Evolutionary conservation across 2,329 filamentous ascomycete genomes (phyloP).

Genomic region (Orbilia oligospora): DNA sequence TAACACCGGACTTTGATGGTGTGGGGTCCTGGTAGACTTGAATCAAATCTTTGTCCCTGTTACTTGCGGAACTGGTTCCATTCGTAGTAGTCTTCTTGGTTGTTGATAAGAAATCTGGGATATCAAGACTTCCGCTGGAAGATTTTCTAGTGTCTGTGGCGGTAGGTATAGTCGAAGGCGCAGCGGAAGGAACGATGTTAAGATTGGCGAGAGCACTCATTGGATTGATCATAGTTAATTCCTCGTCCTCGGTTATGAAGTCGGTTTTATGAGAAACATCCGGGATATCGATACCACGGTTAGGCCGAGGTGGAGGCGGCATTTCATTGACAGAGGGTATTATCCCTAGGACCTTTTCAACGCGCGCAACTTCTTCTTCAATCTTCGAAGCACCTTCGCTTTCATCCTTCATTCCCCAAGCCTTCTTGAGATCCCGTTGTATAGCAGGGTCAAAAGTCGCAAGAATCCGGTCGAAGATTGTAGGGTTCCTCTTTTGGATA

Average conservation of each 20-base stretch:
- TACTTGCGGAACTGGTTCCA: conserved; percentile 20
- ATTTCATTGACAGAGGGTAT: conserved; percentile 62
- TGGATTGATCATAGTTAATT: conserved; percentile 63
- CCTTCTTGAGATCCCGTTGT: conserved; percentile 62
- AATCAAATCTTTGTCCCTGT: conserved; percentile 61
- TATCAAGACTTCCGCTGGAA: conserved; percentile 39
- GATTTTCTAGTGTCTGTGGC: conserved; percentile 26
- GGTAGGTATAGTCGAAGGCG: conserved; percentile 33
- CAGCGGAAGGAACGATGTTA: conserved; percentile 29
- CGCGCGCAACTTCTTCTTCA: conserved; percentile 65
- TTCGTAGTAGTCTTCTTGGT: conserved; percentile 42
- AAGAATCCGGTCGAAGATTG: conserved; percentile 63
- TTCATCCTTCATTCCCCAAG: conserved; percentile 63
- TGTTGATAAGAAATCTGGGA: conserved; percentile 50
- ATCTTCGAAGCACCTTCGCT: conserved; percentile 61
- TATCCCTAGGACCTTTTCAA: conserved; percentile 64
- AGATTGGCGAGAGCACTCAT: conserved; percentile 59
- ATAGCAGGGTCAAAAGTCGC: conserved; percentile 63
- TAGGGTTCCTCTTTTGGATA: conserved; percentile 61
- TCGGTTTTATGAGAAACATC: conserved; percentile 58
- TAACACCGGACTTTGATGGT: conserved; percentile 23
- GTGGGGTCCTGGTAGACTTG: conserved; percentile 66
- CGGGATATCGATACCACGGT: conserved; percentile 53
- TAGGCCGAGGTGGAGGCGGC: conserved; percentile 60
- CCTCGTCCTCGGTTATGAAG: conserved; percentile 62